phyloP scores from a whole-genome alignment of 305 asterid species.

The Solanum hybrid region DNA sequence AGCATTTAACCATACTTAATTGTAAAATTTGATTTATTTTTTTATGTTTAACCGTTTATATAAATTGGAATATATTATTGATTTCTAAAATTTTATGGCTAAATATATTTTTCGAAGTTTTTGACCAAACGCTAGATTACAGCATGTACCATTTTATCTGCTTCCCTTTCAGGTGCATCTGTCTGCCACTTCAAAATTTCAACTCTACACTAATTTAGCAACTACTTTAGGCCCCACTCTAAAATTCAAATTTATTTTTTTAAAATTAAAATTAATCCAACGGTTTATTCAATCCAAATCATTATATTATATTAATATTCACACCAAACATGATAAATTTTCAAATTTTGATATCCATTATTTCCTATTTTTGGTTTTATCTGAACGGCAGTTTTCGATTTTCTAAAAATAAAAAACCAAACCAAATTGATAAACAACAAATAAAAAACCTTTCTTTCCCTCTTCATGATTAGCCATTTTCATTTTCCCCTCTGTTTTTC shows the following conservation, averaged over 20 bases:
- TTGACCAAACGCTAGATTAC: not conserved
- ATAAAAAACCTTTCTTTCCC: not conserved
- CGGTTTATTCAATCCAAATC: not conserved
- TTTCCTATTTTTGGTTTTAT: not conserved
- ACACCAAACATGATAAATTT: not conserved
- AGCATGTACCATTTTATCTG: not conserved
- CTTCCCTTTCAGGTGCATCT: not conserved
- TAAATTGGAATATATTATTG: not conserved
- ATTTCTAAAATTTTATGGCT: not conserved
- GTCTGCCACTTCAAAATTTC: not conserved
- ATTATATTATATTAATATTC: not conserved
- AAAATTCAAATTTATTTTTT: not conserved
- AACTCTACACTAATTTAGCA: not conserved
- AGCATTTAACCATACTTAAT: not conserved
- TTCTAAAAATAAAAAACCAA: slow-evolving; percentile 6
- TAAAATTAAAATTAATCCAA: not conserved
- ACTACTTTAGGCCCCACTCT: not conserved
- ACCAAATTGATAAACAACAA: not conserved
- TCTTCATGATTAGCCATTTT: not conserved
- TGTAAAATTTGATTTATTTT: too few species aligned
- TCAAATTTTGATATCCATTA: slow-evolving; percentile 2
- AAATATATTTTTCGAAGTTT: not conserved
- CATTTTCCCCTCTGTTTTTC: not conserved
- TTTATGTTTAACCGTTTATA: too few species aligned
- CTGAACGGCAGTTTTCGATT: not conserved